phyloP scores from a whole-genome alignment of 768 basidiomycete genomes.

The Hortiboletus flavorubellus region DNA sequence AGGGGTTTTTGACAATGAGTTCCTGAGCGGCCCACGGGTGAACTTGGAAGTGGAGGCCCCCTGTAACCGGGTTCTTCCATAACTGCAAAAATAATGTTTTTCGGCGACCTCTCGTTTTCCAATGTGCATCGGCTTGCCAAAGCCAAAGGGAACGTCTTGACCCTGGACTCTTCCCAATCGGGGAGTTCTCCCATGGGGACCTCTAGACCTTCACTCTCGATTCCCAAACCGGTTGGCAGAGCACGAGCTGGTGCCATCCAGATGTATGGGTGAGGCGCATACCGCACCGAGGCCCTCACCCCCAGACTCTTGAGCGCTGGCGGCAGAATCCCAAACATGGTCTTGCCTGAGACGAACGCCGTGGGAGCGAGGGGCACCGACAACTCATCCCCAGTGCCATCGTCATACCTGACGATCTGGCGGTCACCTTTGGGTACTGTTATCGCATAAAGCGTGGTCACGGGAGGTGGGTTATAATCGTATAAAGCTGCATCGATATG shows the following conservation, averaged over 20 bases:
- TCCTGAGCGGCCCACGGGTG: conserved; percentile 77
- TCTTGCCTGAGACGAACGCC: conserved; percentile 75
- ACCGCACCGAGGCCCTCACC: conserved; percentile 72
- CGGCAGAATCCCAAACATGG: conserved; percentile 80
- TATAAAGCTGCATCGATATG: conserved; percentile 89
- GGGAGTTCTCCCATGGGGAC: conserved; percentile 64
- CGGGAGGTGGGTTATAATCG: conserved; percentile 72
- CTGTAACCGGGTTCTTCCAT: conserved; percentile 92
- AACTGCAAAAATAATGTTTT: conserved; percentile 38
- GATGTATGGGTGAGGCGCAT: conserved; percentile 84
- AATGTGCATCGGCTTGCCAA: conserved; percentile 37
- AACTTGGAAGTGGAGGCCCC: conserved; percentile 81
- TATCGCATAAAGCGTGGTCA: conserved; percentile 82
- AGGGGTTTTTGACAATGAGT: conserved; percentile 66
- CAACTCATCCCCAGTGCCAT: conserved; percentile 83
- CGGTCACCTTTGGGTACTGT: conserved; percentile 60
- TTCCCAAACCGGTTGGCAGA: conserved; percentile 74
- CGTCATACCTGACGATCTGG: conserved; percentile 76
- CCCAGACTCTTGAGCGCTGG: conserved; percentile 72
- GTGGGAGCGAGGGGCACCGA: conserved; percentile 84
- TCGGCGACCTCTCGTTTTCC: not conserved
- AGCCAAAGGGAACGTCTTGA: conserved; percentile 70
- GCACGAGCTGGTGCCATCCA: conserved; percentile 87
- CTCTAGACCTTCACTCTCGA: conserved; percentile 77
- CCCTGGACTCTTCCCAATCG: conserved; percentile 72